Base-by-base conservation (phyloP, 768 basidiomycete genomes). In the Boletus pseudo-olivaceus region DNA sequence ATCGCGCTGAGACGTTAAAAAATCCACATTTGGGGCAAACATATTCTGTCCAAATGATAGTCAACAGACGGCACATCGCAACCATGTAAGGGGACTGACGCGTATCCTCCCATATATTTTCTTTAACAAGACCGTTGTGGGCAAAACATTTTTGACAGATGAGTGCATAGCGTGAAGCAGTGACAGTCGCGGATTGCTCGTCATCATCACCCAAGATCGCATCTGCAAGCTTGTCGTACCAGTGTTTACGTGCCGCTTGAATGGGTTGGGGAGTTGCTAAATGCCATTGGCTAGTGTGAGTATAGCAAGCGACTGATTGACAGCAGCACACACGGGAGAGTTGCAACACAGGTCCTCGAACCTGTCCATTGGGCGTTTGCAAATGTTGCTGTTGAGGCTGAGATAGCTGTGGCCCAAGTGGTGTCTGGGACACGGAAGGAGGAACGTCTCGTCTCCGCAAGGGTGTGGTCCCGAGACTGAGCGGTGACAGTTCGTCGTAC, bases 151-250 rank as follows among this genome's bases (percentile, higher is more conserved):
- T 84, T 60, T 85, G 84, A 71, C 93, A 96, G 44, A 96, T 94
- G 46, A 95, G 79, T 2, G 93, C 93, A 62, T 91, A 96, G 65
- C 82, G 67, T 67, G 76, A 62, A 63, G 80, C 56, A 20, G 75
- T 64, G 44, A 71, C 67, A 27, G 67, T 71, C 11, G 66, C 62
- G 5, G 80, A 73, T 26, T 66, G 59, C 15, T 61, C 64, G 32
- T 88, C 87, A 45, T 89, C 88, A 48, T 91, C 90, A 17, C 93
- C 93, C 3, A 95, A 77, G 41, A 96, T 75, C 4, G 87, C 87
- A 67, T 95, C 93, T 0, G 92, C 93, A 26, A 95, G 67, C 61
- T 88, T 89, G 73, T 95, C 93, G 63, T 85, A 90, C 88, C 91
- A 90, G 40, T 83, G 84, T 59, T 89, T 89, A 45, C 79, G 83